phyloP scores from a whole-genome alignment of 352 stramenopile genomes.

The Phytophthora colocasiae region DNA sequence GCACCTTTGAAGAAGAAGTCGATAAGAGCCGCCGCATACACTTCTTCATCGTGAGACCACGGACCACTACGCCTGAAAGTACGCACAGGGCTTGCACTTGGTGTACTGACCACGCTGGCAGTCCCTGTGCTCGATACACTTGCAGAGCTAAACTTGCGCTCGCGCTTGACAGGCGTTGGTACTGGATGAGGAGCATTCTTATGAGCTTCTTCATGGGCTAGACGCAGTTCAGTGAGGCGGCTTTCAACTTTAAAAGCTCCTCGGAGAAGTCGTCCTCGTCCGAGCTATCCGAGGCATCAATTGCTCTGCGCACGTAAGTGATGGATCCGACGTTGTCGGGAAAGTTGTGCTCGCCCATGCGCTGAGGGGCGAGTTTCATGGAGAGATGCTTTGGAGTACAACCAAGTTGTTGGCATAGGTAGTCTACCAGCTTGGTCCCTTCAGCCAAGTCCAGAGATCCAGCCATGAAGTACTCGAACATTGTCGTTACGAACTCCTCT shows the following conservation, averaged over 20 bases:
- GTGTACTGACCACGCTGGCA: slow-evolving; percentile 26
- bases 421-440: slow-evolving; percentile 64
- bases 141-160: slow-evolving; percentile 38
- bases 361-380: slow-evolving; percentile 71
- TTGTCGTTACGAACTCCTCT: slow-evolving; percentile 59
- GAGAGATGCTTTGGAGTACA: slow-evolving; percentile 67
- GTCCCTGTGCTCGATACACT: slow-evolving; percentile 36
- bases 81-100: slow-evolving; percentile 32
- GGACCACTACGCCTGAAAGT: slow-evolving; percentile 63
- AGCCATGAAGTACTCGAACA: slow-evolving; percentile 76
- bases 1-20: slow-evolving; percentile 74
- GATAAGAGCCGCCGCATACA: slow-evolving; percentile 70
- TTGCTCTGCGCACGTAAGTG: slow-evolving; percentile 51
- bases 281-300: slow-evolving; percentile 15
- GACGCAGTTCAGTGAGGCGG: slow-evolving; percentile 52
- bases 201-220: slow-evolving; percentile 53
- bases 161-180: slow-evolving; percentile 27
- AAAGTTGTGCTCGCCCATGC: slow-evolving; percentile 62
- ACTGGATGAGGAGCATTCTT: slow-evolving; percentile 23
- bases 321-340: slow-evolving; percentile 64
- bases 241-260: slow-evolving; percentile 58
- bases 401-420: slow-evolving; percentile 62
- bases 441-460: slow-evolving; percentile 58
- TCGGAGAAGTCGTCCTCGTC: slow-evolving; percentile 47
- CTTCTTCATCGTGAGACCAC: slow-evolving; percentile 75